A percentile compares a stretch with the other conserved stretches of the same genome.
Conservation (phyloP, 768 basidiomycete species). For the Peribolospora kevripleyi region DNA sequence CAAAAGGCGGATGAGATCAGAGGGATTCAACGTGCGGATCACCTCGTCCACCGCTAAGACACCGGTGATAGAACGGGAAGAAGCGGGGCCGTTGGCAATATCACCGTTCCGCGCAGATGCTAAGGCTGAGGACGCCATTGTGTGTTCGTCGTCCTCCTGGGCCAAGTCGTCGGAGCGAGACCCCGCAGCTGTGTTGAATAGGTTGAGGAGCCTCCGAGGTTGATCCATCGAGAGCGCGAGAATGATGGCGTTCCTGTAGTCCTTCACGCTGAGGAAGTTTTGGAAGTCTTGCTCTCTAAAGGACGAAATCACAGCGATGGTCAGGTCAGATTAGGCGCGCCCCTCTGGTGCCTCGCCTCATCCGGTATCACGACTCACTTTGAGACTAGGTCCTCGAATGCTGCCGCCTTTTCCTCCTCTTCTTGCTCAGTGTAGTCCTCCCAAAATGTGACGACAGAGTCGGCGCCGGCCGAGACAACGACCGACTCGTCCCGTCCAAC, state of each 20-base stretch:
- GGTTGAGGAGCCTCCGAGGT: conserved; percentile 54
- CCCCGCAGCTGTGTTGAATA: conserved; percentile 35
- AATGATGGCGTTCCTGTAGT: conserved; percentile 74
- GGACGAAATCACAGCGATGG: no score
- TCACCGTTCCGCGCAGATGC: conserved; percentile 14
- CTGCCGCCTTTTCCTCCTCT: conserved; percentile 44
- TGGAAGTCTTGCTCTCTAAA: conserved; percentile 84
- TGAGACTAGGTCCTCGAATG: conserved; percentile 46
- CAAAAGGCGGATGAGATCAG: conserved; percentile 58
- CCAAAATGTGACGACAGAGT: conserved; percentile 92
- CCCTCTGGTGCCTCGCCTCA: neutral
- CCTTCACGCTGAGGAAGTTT: conserved; percentile 65
- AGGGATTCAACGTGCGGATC: conserved; percentile 39
- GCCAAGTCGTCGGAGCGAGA: conserved; percentile 16
- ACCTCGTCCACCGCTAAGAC: conserved; percentile 53
- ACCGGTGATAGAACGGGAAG: conserved; percentile 31
- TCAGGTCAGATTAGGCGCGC: neutral
- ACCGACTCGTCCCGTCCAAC: conserved; percentile 55
- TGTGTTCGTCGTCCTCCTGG: neutral
- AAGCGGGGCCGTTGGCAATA: conserved; percentile 13
- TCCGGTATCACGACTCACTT: conserved; percentile 32
- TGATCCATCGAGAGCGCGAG: conserved; percentile 83
- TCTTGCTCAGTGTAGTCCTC: conserved; percentile 74
- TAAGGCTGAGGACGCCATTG: conserved; percentile 11
- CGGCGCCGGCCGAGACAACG: conserved; percentile 82